Evolutionary conservation across 1,139 yeast genomes (phyloP), one percentile per base, ranked within the genome.

Genomic region (Geotrichum bryndzae): DNA sequence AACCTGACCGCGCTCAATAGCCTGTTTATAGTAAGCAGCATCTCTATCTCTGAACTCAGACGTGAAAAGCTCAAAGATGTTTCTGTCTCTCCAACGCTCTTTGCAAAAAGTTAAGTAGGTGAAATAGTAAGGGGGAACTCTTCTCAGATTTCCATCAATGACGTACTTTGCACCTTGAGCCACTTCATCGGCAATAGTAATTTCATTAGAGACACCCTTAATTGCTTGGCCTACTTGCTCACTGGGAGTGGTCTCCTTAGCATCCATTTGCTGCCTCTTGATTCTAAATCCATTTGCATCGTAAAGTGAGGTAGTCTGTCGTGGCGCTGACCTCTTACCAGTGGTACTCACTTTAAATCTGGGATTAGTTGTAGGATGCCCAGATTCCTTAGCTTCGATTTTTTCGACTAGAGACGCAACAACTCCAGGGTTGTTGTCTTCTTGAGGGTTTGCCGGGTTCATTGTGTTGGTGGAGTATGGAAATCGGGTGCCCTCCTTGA

Each of bases 81-180:
- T 84, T 18, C 90, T 79, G 69, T 88, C 95, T 60, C 62, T 60
- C 99, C 99, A 95, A 68, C 99, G 80, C 71, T 83, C 77, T 73
- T 95, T 95, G 74, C 97, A 92, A 71, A 87, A 90, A 0, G 99
- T 94, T 73, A 90, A 79, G 71, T 94, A 92, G 0, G 96, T 91
- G 76, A 84, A 94, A 71, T 82, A 88, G 72, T 94, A 95, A 0
- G 99, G 98, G 1, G 85, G 81, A 1, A 94, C 90, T 65, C 88
- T 78, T 54, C 98, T 78, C 60, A 90, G 77, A 1, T 73, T 71
- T 7, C 75, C 74, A 52, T 75, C 77, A 15, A 76, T 65, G 1
- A 74, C 72, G 65, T 77, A 78, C 60, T 69, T 68, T 5, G 80
- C 77, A 5, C 76, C 77, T 56, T 70, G 72, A 8, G 75, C 69